phyloP scores from a whole-genome alignment of 129 eudicot genomes.

The Ambrosia trifida region DNA sequence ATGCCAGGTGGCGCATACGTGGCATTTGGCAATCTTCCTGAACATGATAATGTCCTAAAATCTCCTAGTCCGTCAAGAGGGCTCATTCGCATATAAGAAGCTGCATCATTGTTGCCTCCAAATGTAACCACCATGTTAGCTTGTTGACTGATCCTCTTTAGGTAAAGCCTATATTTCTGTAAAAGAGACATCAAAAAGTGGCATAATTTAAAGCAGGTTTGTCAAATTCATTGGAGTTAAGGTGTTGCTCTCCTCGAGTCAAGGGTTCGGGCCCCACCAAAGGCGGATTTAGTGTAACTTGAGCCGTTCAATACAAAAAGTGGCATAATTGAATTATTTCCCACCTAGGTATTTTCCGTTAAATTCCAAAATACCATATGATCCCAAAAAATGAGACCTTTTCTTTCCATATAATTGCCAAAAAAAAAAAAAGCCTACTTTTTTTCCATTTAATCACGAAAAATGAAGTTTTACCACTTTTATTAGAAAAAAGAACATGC shows the following conservation, averaged over 20 bases:
- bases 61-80: constrained; percentile 63
- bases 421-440: neutral
- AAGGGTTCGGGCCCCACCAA: no score
- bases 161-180: constrained; percentile 85
- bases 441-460: constrained; percentile 2
- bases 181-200: constrained; percentile 19
- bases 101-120: constrained; percentile 60
- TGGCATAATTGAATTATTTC: constrained; percentile 17
- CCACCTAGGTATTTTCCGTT: neutral
- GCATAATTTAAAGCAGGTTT: neutral
- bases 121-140: constrained; percentile 74
- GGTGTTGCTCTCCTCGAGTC: no score
- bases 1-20: constrained; percentile 48
- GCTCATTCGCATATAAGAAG: constrained; percentile 56
- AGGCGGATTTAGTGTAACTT: no score
- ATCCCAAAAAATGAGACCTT: neutral
- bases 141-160: constrained; percentile 86
- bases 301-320: neutral
- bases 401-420: neutral
- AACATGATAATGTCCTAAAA: constrained; percentile 46
- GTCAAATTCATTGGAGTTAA: no score
- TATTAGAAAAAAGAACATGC: neutral
- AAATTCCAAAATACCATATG: neutral
- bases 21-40: constrained; percentile 51
- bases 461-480: constrained; percentile 3